Evolutionary conservation across 2,329 filamentous ascomycete genomes (phyloP), one percentile per base, ranked within the genome.

Genomic region (Alternaria solani): DNA sequence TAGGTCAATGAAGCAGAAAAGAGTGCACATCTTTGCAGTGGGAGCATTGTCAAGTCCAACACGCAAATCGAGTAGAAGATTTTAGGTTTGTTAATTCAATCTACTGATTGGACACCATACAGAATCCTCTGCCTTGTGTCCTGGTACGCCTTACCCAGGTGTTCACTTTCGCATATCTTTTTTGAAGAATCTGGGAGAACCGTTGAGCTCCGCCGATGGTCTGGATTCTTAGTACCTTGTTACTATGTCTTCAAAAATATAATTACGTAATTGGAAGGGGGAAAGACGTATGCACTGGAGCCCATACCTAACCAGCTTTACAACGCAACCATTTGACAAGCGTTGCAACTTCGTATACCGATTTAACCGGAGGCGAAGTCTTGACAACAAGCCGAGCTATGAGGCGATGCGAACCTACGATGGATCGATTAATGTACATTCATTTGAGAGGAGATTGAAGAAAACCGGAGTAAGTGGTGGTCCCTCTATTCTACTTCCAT

Each of bases 371-470:
- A 60, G 43, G 44, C 59, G 48, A 61, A 32, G 30, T 16, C 32
- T 36, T 36, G 32, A 36, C 9, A 16, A 36, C 39, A 20, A 61
- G 51, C 58, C 59, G 51, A 63, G 44, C 11, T 12, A 47, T 63
- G 64, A 63, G 60, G 53, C 55, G 56, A 59, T 53, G 23, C 39
- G 18, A 36, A 25, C 2, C 4, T 20, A 61, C 51, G 53, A 42
- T 43, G 64, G 62, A 52, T 59, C 60, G 54, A 65, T 65, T 67
- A 67, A 68, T 68, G 66, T 66, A 65, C 48, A n/a, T 65, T 64
- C 62, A 65, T 67, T 61, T 68, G 58, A 30, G 47, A 62, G 16
- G 61, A 65, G 34, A 68, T 67, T 63, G 60, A 58, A 36, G 23
- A 46, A 52, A 39, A 39, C 51, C 36, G 46, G 49, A 48, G 38